Percentiles rank a stretch among this genome's conserved stretches.
These are phyloP conservation scores for Falciphora oryzae DNA, from an alignment of 2,329 filamentous ascomycete genomes.

Conservation along the genomic window DNA sequence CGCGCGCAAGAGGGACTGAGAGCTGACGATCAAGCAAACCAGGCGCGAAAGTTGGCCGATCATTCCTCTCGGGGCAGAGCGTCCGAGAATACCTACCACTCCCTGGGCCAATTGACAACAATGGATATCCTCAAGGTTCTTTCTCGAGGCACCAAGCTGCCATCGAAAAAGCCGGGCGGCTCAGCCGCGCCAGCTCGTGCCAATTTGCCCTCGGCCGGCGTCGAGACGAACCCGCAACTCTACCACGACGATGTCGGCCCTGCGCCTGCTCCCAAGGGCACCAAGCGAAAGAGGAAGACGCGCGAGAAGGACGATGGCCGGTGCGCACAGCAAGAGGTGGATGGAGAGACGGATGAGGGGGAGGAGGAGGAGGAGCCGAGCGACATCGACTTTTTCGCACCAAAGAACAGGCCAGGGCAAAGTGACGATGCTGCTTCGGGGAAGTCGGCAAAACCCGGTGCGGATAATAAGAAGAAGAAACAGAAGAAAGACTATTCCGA, in stretches of 20 bases:
- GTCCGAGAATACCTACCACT: not conserved
- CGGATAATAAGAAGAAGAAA: slow-evolving; percentile 18
- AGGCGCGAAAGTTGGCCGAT: not conserved
- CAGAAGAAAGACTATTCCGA: slow-evolving; percentile 22
- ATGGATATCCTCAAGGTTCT: slow-evolving; percentile 73
- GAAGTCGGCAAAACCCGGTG: slow-evolving; percentile 14
- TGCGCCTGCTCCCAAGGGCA: slow-evolving; percentile 30
- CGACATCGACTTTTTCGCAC: slow-evolving; percentile 55
- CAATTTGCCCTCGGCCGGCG: slow-evolving; percentile 60
- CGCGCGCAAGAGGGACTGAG: too few relatives aligned
- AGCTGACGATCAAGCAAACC: too few relatives aligned
- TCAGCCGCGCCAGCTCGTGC: slow-evolving; percentile 27
- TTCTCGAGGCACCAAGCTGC: slow-evolving; percentile 61
- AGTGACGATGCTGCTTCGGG: slow-evolving; percentile 13
- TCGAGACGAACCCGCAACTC: slow-evolving; percentile 61
- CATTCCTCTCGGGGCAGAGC: not conserved
- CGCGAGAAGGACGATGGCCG: slow-evolving; percentile 21
- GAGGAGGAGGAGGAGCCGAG: slow-evolving; percentile 32
- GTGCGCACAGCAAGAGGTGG: slow-evolving; percentile 6
- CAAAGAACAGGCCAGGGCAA: slow-evolving; percentile 29
- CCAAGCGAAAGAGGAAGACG: slow-evolving; percentile 51
- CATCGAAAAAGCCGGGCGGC: slow-evolving; percentile 32
- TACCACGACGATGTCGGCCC: slow-evolving; percentile 51
- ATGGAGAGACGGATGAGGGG: slow-evolving; percentile 30
- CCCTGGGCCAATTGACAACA: not conserved